These are phyloP conservation scores for Termitomyces sp. DNA, from an alignment of 768 basidiomycete genomes.

Conservation along the genomic window DNA sequence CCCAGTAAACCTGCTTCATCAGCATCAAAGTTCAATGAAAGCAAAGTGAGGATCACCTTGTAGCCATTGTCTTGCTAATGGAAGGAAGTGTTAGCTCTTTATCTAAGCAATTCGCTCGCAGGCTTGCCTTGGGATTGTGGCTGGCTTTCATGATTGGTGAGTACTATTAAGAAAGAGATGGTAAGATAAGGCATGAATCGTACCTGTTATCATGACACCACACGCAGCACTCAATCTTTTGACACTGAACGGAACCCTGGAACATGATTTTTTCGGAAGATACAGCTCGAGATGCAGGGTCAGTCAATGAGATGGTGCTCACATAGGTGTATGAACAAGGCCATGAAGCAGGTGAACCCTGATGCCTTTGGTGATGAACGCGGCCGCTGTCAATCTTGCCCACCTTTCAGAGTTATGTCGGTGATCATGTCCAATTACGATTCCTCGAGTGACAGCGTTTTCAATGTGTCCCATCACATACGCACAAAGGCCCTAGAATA, in stretches of 20 bases:
- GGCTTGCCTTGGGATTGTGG: slow-evolving; percentile 78
- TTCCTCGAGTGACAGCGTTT: slow-evolving; percentile 51
- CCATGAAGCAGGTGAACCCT: slow-evolving; percentile 67
- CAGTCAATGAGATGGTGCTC: slow-evolving; percentile 13
- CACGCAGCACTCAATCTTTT: slow-evolving; percentile 63
- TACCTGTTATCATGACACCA: slow-evolving; percentile 89
- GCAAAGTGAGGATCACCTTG: slow-evolving; percentile 44
- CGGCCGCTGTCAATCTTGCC: slow-evolving; percentile 69
- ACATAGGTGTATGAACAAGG: slow-evolving; percentile 80
- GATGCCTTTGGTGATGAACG: slow-evolving; percentile 57
- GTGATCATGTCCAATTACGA: slow-evolving; percentile 87
- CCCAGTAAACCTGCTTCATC: slow-evolving; percentile 71
- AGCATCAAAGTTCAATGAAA: not conserved
- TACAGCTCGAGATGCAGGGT: not conserved
- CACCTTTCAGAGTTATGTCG: slow-evolving; percentile 74
- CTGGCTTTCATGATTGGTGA: slow-evolving; percentile 41
- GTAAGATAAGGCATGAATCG: slow-evolving; percentile 3
- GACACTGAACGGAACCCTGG: slow-evolving; percentile 76
- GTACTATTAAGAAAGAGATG: not conserved
- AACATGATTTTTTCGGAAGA: not conserved
- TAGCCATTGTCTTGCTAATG: slow-evolving; percentile 80
- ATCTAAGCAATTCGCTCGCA: not conserved
- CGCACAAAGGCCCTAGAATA: slow-evolving; percentile 62
- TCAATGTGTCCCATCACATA: slow-evolving; percentile 55
- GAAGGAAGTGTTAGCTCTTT: not conserved